phyloP scores from a whole-genome alignment of 1,284 basidiomycete genomes.

The Leucocoprinus gongylophorus region DNA sequence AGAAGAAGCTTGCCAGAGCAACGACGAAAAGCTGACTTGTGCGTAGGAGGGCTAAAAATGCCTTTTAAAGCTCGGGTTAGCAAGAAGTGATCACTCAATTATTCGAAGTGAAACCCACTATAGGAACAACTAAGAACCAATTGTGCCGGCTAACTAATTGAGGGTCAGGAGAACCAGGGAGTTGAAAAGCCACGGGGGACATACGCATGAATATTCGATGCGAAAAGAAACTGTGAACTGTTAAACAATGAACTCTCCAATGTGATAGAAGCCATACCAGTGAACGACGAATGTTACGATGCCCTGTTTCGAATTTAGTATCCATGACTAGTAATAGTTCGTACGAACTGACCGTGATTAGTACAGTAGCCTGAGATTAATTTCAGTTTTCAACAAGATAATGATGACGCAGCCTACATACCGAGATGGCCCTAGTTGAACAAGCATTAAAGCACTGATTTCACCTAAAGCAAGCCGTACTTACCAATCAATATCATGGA shows the following conservation, averaged over 20 bases:
- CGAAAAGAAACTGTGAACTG: constrained; percentile 30
- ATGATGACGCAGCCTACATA: neutral
- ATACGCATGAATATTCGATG: constrained; percentile 31
- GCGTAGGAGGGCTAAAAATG: constrained; percentile 19
- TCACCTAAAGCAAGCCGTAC: constrained; percentile 1
- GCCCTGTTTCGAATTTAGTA: constrained; percentile 21
- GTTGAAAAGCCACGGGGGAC: constrained; percentile 3
- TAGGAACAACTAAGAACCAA: constrained; percentile 29
- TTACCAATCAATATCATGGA: constrained; percentile 31
- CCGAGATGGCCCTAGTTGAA: constrained; percentile 4
- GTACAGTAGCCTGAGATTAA: constrained; percentile 3
- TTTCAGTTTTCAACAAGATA: neutral
- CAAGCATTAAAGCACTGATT: neutral
- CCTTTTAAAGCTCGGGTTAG: constrained; percentile 12
- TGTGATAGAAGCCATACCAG: constrained; percentile 21
- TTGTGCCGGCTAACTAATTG: constrained; percentile 35
- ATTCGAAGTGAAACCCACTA: constrained; percentile 27
- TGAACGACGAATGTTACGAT: constrained; percentile 38
- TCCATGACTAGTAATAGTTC: neutral
- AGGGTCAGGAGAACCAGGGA: neutral
- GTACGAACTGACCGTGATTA: constrained; percentile 4
- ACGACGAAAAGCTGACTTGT: too few relatives aligned
- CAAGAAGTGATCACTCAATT: neutral
- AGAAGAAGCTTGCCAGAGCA: constrained; percentile 6
- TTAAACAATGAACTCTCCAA: neutral